Evolutionary conservation across 306 rosid genomes (phyloP), one percentile per base, ranked within the genome.

Genomic region (Coriaria nepalensis): DNA sequence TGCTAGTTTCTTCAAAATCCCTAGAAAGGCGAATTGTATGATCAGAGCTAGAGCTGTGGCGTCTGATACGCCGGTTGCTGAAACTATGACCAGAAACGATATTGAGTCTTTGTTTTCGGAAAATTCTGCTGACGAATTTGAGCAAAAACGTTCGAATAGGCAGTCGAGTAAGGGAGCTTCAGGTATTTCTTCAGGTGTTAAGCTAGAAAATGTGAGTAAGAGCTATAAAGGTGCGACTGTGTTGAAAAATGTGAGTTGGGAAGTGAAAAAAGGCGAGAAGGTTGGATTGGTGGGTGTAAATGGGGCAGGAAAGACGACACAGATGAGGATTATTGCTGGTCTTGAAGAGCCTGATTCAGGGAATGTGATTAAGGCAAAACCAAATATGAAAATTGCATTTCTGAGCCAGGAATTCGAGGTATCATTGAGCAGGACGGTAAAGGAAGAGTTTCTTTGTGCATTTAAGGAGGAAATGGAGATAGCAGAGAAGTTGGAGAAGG

Each of bases 261-360:
- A 81, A 56, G 97, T 90, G 50, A 90, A 90, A 36, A 90, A 71
- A 35, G 97, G 97, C 0, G 93, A 84, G 50, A 90, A 90, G 54
- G 95, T 84, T 43, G 97, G 97, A 14, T 48, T 90, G 55, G 97
- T 90, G 1, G 97, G 97, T 9, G 95, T 90, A 1, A 90, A 90
- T 41, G 94, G 97, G 6, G 95, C 97, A 4, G 97, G 97, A 29
- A 84, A 90, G 47, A 90, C 97, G 6, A 90, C 97, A 7, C 95
- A 84, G 68, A 80, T 90, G 95, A 71, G 95, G 53, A 81, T 84
- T 33, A 79, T 84, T 40, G 84, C 97, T 4, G 95, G 95, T 34
- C 50, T 76, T 13, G 97, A 90, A 46, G 93, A 90, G 38, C 81
- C 97, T 0, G 97, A 90, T 68, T 68, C 80, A 0, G 93, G 97